Evolutionary conservation across 2,329 filamentous ascomycete species (phyloP).

Genomic region (Beauveria sp.): DNA sequence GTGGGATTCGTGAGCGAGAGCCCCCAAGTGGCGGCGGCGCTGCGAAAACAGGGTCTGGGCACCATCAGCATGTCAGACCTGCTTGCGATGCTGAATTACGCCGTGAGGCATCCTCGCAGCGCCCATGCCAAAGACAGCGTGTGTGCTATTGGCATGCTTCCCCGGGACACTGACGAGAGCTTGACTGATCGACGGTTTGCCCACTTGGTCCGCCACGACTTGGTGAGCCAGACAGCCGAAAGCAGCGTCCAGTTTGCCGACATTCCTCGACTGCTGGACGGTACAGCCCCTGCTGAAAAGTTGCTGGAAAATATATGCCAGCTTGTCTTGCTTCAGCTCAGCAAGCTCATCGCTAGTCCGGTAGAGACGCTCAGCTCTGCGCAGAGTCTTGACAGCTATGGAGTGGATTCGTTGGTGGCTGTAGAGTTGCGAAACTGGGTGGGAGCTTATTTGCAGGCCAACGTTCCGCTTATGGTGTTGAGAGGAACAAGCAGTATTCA

Average conservation of each 20-base stretch:
- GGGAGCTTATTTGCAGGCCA: slow-evolving; percentile 14
- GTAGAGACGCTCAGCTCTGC: slow-evolving; percentile 16
- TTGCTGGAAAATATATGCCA: slow-evolving; percentile 18
- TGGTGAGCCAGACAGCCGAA: slow-evolving; percentile 14
- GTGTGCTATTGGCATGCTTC: slow-evolving; percentile 17
- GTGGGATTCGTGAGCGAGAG: slow-evolving; percentile 25
- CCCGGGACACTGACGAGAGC: neutral
- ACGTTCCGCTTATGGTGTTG: slow-evolving; percentile 18
- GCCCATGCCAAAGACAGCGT: slow-evolving; percentile 18
- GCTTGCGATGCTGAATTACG: neutral
- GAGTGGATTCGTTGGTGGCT: slow-evolving; percentile 23
- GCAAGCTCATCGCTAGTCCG: slow-evolving; percentile 6
- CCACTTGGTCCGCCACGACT: slow-evolving; percentile 13
- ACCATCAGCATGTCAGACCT: slow-evolving; percentile 13
- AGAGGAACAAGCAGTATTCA: slow-evolving; percentile 18
- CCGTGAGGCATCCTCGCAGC: neutral
- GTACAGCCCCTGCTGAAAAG: slow-evolving; percentile 16
- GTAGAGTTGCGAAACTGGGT: slow-evolving; percentile 23
- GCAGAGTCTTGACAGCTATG: slow-evolving; percentile 15
- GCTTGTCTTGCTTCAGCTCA: slow-evolving; percentile 9
- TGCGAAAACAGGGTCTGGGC: slow-evolving; percentile 19
- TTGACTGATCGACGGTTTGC: slow-evolving; percentile 1
- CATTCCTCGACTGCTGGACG: neutral
- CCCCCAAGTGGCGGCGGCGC: neutral
- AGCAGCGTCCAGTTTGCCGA: neutral